phyloP scores from a whole-genome alignment of 192 early-diverging fungal genomes.

The Entomortierella chlamydospora region DNA sequence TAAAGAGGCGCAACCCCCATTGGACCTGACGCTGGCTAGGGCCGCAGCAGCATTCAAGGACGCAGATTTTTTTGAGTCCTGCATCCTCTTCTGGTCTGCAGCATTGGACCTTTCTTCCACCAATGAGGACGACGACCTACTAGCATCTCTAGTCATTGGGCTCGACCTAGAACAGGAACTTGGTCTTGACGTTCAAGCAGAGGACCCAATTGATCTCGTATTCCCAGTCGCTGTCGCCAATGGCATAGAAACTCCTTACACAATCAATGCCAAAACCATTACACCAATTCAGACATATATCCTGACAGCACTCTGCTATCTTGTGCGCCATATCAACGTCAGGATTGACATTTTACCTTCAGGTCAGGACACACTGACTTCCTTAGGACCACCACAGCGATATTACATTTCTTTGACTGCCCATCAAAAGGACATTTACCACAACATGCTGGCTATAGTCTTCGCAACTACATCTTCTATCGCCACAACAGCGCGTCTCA shows the following conservation, averaged over 20 bases:
- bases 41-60: constrained; percentile 53
- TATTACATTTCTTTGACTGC: constrained; percentile 15
- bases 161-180: constrained; percentile 47
- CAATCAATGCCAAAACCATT: constrained; percentile 20
- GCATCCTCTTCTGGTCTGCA: constrained; percentile 45
- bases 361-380: constrained; percentile 44
- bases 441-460: constrained; percentile 35
- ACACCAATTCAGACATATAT: constrained; percentile 28
- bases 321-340: constrained; percentile 45
- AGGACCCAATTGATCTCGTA: constrained; percentile 46
- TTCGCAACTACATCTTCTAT: constrained; percentile 27
- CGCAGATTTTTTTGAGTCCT: constrained; percentile 49
- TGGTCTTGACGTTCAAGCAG: constrained; percentile 40
- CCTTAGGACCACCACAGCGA: constrained; percentile 42
- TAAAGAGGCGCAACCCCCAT: not conserved
- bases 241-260: not conserved
- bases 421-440: constrained; percentile 22
- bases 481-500: not conserved
- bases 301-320: constrained; percentile 43
- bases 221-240: constrained; percentile 6
- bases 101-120: constrained; percentile 14
- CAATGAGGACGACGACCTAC: constrained; percentile 1
- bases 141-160: constrained; percentile 1
- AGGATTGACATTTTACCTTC: constrained; percentile 48
- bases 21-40: constrained; percentile 36